Conservation (phyloP, 2,329 filamentous ascomycete species). For the Torrubiellomyces zombiae region DNA sequence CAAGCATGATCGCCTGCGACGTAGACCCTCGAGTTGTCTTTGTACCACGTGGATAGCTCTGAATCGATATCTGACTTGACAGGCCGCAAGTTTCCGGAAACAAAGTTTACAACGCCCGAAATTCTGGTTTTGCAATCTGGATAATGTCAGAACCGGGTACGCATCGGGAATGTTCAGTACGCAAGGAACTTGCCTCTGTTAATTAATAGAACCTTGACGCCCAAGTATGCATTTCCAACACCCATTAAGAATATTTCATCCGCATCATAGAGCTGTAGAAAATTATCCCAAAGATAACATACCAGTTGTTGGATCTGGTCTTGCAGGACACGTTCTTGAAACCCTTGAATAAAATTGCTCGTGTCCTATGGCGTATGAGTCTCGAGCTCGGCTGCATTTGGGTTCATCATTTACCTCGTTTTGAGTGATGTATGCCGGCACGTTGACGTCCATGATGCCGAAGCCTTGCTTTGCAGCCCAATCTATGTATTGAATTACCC, state of each 20-base stretch:
- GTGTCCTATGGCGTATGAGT: constrained; percentile 20
- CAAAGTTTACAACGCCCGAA: constrained; percentile 63
- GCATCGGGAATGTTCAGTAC: not conserved
- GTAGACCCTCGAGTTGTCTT: constrained; percentile 62
- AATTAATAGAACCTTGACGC: constrained; percentile 65
- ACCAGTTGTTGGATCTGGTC: constrained; percentile 56
- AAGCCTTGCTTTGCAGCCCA: constrained; percentile 68
- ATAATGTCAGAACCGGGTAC: constrained; percentile 5
- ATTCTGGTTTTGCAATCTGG: constrained; percentile 50
- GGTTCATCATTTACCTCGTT: constrained; percentile 43
- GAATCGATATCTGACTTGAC: constrained; percentile 64
- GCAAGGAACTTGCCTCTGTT: constrained; percentile 44
- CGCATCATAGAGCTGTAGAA: constrained; percentile 60
- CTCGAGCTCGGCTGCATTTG: too few relatives aligned
- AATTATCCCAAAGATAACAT: constrained; percentile 91
- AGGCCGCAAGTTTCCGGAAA: constrained; percentile 59
- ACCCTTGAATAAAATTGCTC: constrained; percentile 27
- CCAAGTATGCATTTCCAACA: constrained; percentile 75
- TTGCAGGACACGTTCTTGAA: constrained; percentile 31
- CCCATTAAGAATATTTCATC: constrained; percentile 74
- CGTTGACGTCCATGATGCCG: constrained; percentile 79
- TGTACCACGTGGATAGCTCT: constrained; percentile 68
- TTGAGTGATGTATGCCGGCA: constrained; percentile 60
- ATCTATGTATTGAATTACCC: constrained; percentile 61
- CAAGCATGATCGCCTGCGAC: constrained; percentile 60